phyloP scores from a whole-genome alignment of 2,329 filamentous ascomycete species.

The Aspergillus puulaauensis region DNA sequence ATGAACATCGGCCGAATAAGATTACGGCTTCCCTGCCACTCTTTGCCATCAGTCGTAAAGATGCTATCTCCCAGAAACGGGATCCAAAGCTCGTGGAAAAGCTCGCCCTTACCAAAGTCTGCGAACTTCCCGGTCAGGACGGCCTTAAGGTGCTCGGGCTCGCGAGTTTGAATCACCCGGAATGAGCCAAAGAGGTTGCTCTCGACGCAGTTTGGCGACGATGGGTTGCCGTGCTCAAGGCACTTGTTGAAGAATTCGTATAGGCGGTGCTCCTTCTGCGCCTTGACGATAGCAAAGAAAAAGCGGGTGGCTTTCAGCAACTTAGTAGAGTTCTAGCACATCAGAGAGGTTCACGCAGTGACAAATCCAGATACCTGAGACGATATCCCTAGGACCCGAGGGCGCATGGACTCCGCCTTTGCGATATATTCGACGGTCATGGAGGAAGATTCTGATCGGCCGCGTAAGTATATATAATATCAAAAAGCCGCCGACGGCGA shows the following conservation, averaged over 20 bases:
- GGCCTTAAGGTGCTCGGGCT: constrained; percentile 3
- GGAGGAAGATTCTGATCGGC: not conserved
- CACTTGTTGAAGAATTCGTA: constrained; percentile 1
- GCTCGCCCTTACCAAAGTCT: constrained; percentile 5
- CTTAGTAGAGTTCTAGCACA: not conserved
- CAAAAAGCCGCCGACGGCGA: not conserved
- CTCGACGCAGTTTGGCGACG: constrained; percentile 8
- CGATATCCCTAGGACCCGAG: constrained; percentile 1
- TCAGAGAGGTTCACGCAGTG: not conserved
- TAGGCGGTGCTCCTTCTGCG: constrained; percentile 4
- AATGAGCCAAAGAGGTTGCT: constrained; percentile 2
- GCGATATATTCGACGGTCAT: constrained; percentile 4
- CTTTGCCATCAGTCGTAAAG: constrained; percentile 2
- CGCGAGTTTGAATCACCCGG: constrained; percentile 3
- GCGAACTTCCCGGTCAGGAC: not conserved
- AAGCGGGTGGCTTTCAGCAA: constrained; percentile 3
- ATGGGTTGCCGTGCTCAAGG: not conserved
- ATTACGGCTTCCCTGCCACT: constrained; percentile 2
- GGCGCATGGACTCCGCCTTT: constrained; percentile 1
- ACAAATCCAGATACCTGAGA: constrained; percentile 4
- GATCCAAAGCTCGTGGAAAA: constrained; percentile 1
- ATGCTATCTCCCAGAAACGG: constrained; percentile 2
- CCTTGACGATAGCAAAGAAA: constrained; percentile 1
- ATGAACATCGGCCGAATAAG: constrained; percentile 7
- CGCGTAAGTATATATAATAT: not conserved